phyloP scores from a whole-genome alignment of 148 eudicot species.

The Diospyros kaki region DNA sequence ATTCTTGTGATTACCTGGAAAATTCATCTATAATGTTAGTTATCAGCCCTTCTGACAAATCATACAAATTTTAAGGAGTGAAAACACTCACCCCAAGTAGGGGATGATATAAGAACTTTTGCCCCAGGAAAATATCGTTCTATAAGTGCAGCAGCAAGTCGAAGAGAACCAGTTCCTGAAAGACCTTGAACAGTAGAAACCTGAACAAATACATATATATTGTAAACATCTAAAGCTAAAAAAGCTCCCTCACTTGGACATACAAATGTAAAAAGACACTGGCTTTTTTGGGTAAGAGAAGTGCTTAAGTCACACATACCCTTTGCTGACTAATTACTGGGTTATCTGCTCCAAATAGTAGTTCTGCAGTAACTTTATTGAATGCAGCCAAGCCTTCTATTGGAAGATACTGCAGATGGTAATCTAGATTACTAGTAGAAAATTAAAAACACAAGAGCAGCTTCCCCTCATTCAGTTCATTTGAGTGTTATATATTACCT shows the following conservation, averaged over 20 bases:
- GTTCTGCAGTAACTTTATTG: slow-evolving; percentile 86
- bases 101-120: slow-evolving; percentile 85
- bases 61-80: slow-evolving; percentile 8
- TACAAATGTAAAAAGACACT: neutral
- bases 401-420: slow-evolving; percentile 73
- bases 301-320: slow-evolving; percentile 32
- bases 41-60: slow-evolving; percentile 6
- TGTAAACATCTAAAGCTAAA: neutral
- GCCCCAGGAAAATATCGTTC: slow-evolving; percentile 92
- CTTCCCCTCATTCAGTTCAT: neutral
- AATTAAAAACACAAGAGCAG: slow-evolving; percentile 11
- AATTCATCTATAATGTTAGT: neutral
- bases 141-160: slow-evolving; percentile 91
- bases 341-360: slow-evolving; percentile 87
- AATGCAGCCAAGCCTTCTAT: slow-evolving; percentile 98
- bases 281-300: slow-evolving; percentile 10
- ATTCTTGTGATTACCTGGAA: slow-evolving; percentile 91
- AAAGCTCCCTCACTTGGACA: neutral
- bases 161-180: slow-evolving; percentile 98
- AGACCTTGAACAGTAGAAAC: slow-evolving; percentile 96
- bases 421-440: slow-evolving; percentile 13
- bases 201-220: slow-evolving; percentile 24
- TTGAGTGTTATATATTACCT: slow-evolving; percentile 44
- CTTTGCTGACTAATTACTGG: slow-evolving; percentile 69
- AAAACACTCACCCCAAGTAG: slow-evolving; percentile 77